Conservation (phyloP, 2,329 filamentous ascomycete genomes). For the Aureobasidium sp. region DNA sequence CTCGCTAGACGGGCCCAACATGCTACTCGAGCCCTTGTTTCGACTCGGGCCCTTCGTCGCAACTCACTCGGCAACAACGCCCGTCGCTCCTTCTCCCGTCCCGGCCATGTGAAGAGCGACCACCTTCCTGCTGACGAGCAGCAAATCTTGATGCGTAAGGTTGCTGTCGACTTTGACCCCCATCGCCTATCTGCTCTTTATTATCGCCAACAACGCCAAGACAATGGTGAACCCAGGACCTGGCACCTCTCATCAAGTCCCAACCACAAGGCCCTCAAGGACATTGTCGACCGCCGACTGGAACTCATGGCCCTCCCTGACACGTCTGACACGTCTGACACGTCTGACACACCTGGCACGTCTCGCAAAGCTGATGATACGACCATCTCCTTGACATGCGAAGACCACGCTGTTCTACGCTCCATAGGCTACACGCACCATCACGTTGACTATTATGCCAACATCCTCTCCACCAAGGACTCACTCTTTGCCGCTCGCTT, state of each 20-base stretch:
- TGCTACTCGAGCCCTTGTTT: not conserved
- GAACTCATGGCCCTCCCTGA: not conserved
- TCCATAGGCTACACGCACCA: constrained; percentile 18
- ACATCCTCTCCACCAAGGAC: constrained; percentile 21
- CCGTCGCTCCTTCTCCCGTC: constrained; percentile 15
- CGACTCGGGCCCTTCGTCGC: not conserved
- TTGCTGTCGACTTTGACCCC: not conserved
- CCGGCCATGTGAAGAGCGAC: constrained; percentile 3
- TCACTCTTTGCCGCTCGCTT: constrained; percentile 19
- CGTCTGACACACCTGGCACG: not conserved
- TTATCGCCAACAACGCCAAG: not conserved
- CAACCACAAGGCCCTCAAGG: not conserved
- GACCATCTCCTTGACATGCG: not conserved
- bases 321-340: not conserved
- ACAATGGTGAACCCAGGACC: not conserved
- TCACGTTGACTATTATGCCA: constrained; percentile 24
- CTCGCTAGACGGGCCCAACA: constrained; percentile 13
- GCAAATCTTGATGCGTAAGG: not conserved
- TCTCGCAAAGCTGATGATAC: not conserved
- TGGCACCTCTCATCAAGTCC: not conserved
- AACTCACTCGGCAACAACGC: not conserved
- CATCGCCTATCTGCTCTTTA: not conserved
- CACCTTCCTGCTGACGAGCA: not conserved
- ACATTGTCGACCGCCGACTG: not conserved
- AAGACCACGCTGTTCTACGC: constrained; percentile 16